Base-by-base conservation (phyloP, 306 rosid genomes). In the Arachis hypogaea region DNA sequence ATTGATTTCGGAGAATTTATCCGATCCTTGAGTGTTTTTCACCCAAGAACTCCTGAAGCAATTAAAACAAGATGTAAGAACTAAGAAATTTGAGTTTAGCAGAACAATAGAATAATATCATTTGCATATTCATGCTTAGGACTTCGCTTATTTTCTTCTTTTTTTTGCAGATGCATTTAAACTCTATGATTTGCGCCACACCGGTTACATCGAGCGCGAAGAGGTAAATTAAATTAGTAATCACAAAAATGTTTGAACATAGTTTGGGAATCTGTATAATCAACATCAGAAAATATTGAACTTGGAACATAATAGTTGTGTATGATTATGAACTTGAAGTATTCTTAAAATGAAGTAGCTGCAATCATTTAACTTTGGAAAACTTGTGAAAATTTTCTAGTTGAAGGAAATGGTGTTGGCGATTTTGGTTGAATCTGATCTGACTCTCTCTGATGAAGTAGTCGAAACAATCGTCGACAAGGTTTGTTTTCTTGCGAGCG, bases 371-470 rank as follows among this genome's bases (percentile, higher is more conserved):
- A 54, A 74, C 66, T 65, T 42, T 44, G 58, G 14, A 62, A 73
- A 22, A 59, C 14, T 7, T 50, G 50, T 66, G 56, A 49, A 59
- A 5, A 1, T 38, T 79, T 64, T 64, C 33, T 69, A 79, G 83
- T 33, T 79, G 71, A 79, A 79, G 65, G 82, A 79, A 54, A 79
- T 73, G 83, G 79, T 79, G 73, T 33, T 59, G 60, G 75, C 71
- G 3, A 29, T 79, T 38, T 61, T 73, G 75, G 11, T 7, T 38
- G 82, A 79, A 43, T 79, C 82, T 42, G 69, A 66, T 79, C 78
- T 79, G 33, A 45, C 36, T 55, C 82, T 79, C n/a, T 73, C 82
- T 7, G 63, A 66, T 28, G 78, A 73, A n/a, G 78, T 66, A n/a
- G 66, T 79, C 47, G 78, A 79, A 73, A 59, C 70, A 22, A 79